phyloP scores from a whole-genome alignment of 78 protist genomes.

The Emiliania huxleyi region DNA sequence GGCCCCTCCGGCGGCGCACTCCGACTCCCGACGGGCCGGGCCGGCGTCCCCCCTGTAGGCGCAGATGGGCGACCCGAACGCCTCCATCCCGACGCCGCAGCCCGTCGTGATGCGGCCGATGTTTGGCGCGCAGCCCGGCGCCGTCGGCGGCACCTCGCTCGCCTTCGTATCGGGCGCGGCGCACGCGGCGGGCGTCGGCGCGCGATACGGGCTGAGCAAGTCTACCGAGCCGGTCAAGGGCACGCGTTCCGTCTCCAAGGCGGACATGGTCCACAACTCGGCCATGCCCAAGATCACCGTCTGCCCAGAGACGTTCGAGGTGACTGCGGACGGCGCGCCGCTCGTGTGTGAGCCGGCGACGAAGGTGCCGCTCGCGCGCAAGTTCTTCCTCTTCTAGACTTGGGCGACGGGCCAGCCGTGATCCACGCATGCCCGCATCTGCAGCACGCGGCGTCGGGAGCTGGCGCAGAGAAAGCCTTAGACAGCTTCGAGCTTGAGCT shows the following conservation, averaged over 20 bases:
- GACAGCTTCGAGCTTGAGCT: too few species aligned
- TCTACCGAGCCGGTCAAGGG: conserved; percentile 7
- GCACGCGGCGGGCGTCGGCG: neutral
- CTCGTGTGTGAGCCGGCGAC: conserved; percentile 31
- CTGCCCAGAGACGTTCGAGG: conserved; percentile 55
- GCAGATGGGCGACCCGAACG: conserved; percentile 65
- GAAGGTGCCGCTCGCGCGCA: conserved; percentile 32
- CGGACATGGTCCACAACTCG: conserved; percentile 46
- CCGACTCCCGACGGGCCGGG: too few species aligned
- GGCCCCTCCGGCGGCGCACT: too few species aligned
- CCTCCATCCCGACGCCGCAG: conserved; percentile 63
- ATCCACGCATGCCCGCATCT: too few species aligned
- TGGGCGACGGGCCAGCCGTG: too few species aligned
- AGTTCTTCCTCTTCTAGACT: conserved; percentile 49
- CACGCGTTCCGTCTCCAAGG: conserved; percentile 38
- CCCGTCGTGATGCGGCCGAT: conserved; percentile 63
- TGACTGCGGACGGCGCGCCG: conserved; percentile 3
- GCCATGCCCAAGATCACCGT: conserved; percentile 32
- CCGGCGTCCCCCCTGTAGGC: neutral
- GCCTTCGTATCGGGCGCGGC: conserved; percentile 39
- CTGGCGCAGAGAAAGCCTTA: too few species aligned
- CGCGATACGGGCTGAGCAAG: conserved; percentile 38
- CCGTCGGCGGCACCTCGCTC: conserved; percentile 12
- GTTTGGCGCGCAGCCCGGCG: conserved; percentile 26
- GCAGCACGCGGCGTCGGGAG: too few species aligned